Conservation (phyloP, 2,329 filamentous ascomycete species). For the Lachnellula subtilissima region DNA sequence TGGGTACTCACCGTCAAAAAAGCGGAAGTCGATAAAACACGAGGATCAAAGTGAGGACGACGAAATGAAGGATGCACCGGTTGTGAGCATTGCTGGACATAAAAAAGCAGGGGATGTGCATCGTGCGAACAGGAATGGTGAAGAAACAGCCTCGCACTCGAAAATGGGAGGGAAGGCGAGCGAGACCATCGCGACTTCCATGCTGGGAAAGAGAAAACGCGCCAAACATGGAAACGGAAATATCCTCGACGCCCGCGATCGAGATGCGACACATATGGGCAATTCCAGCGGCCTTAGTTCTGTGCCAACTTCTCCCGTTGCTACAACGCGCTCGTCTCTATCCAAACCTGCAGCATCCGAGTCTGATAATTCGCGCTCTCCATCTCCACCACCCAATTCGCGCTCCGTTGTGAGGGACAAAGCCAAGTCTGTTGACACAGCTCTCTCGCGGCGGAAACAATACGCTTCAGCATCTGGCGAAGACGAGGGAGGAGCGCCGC, state of each 20-base stretch:
- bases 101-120: background rate
- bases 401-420: constrained; percentile 19
- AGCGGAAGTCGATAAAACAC: constrained; percentile 56
- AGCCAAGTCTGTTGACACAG: constrained; percentile 36
- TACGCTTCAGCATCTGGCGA: constrained; percentile 30
- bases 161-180: constrained; percentile 20
- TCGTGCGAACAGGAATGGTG: background rate
- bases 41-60: constrained; percentile 59
- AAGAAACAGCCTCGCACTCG: constrained; percentile 4
- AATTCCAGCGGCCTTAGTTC: constrained; percentile 54
- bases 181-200: constrained; percentile 31
- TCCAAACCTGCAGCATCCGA: constrained; percentile 45
- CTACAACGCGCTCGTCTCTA: constrained; percentile 28
- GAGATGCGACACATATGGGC: constrained; percentile 14
- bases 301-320: constrained; percentile 49
- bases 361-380: constrained; percentile 40
- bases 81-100: constrained; percentile 6
- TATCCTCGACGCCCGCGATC: constrained; percentile 16
- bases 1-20: constrained; percentile 58
- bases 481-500: constrained; percentile 22
- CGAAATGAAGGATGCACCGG: constrained; percentile 26
- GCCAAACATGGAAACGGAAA: constrained; percentile 20
- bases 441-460: constrained; percentile 38
- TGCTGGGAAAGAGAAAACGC: constrained; percentile 49
- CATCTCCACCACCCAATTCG: constrained; percentile 23